phyloP scores from a whole-genome alignment of 2,329 filamentous ascomycete genomes.

The Fusarium protoensiforme region DNA sequence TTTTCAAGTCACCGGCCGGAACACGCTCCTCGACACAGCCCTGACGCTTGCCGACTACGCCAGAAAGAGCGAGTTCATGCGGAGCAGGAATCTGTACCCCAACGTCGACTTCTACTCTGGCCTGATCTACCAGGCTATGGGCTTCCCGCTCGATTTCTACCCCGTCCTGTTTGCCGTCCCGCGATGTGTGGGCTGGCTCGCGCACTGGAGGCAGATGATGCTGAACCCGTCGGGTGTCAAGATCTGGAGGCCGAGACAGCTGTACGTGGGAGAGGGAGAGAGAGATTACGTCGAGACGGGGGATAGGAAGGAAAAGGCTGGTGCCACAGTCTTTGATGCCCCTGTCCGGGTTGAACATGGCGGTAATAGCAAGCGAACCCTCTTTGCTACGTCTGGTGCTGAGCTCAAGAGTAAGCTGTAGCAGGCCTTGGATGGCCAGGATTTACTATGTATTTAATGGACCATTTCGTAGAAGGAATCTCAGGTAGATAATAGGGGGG shows the following conservation, averaged over 20 bases:
- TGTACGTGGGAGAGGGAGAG: slow-evolving; percentile 58
- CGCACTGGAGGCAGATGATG: slow-evolving; percentile 64
- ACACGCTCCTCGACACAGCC: slow-evolving; percentile 62
- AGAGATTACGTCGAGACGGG: slow-evolving; percentile 56
- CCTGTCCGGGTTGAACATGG: slow-evolving; percentile 53
- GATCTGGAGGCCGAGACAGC: slow-evolving; percentile 62
- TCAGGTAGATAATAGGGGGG: too few species aligned
- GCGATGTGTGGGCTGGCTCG: slow-evolving; percentile 62
- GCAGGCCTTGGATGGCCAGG: too few species aligned
- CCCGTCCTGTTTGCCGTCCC: slow-evolving; percentile 63
- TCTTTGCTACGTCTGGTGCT: slow-evolving; percentile 50
- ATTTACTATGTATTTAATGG: too few species aligned
- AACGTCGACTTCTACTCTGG: slow-evolving; percentile 65
- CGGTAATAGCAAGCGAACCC: slow-evolving; percentile 55
- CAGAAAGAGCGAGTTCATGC: slow-evolving; percentile 59
- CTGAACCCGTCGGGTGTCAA: slow-evolving; percentile 58
- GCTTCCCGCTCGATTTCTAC: slow-evolving; percentile 64
- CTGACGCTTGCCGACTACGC: slow-evolving; percentile 58
- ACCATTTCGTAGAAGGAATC: too few species aligned
- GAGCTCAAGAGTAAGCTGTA: slow-evolving; percentile 45
- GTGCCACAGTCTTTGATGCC: slow-evolving; percentile 47
- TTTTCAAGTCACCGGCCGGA: slow-evolving; percentile 61
- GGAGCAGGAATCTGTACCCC: slow-evolving; percentile 60
- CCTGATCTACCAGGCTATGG: slow-evolving; percentile 64
- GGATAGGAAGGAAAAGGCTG: slow-evolving; percentile 47